phyloP scores from a whole-genome alignment of 2,329 filamentous ascomycete species.

The Cladophialophora chaetospira region DNA sequence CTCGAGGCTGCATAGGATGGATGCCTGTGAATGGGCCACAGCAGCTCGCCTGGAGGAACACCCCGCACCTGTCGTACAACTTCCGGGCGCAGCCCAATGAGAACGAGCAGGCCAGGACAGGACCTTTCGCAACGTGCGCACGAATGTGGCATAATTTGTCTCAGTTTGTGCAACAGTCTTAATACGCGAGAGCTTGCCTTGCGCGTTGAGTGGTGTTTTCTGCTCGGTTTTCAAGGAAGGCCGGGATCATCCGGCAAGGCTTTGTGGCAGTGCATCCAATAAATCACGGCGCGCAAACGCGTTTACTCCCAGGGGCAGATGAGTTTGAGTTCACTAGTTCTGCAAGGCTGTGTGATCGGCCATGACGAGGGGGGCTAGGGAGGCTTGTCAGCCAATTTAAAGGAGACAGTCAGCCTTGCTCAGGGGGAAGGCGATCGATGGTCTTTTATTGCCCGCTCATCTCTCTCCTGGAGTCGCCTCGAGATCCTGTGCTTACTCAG shows the following conservation, averaged over 20 bases:
- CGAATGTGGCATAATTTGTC: no score
- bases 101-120: no score
- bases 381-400: background rate
- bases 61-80: no score
- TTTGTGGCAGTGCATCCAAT: background rate
- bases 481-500: slow-evolving; percentile 7
- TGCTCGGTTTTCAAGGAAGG: no score
- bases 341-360: background rate
- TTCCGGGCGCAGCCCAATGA: no score
- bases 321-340: slow-evolving; percentile 4
- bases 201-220: background rate
- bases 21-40: background rate
- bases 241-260: background rate
- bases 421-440: background rate
- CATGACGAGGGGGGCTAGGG: background rate
- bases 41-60: no score
- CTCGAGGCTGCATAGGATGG: background rate
- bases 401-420: background rate
- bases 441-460: background rate
- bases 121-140: no score
- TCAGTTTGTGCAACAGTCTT: no score
- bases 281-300: background rate
- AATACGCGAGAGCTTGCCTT: background rate
- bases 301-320: background rate
- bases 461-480: background rate